These are phyloP conservation scores for Juglanconis juglandina DNA, from an alignment of 2,329 filamentous ascomycete species.

Conservation along the genomic window DNA sequence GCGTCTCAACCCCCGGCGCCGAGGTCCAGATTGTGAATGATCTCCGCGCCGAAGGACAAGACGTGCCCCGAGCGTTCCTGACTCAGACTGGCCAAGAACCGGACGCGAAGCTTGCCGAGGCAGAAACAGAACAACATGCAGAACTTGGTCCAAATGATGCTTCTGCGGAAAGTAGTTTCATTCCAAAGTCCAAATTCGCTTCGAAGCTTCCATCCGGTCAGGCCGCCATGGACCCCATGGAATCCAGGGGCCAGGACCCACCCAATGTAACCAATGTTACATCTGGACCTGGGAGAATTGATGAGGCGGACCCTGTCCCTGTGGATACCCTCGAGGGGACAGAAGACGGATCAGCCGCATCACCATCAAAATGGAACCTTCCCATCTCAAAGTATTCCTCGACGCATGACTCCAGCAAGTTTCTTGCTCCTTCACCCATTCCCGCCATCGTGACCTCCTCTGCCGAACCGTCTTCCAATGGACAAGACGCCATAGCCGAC, in stretches of 20 bases:
- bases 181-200: conserved; percentile 27
- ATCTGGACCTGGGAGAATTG: conserved; percentile 18
- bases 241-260: conserved; percentile 15
- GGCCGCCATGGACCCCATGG: conserved; percentile 17
- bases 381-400: conserved; percentile 42
- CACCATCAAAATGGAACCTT: conserved; percentile 22
- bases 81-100: conserved; percentile 11
- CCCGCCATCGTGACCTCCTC: conserved; percentile 19
- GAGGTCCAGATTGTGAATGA: not conserved
- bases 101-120: conserved; percentile 1
- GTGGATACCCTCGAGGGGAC: conserved; percentile 18
- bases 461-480: conserved; percentile 15
- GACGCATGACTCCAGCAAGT: conserved; percentile 32
- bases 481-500: conserved; percentile 18
- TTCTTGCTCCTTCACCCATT: conserved; percentile 18
- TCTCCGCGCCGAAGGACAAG: conserved; percentile 7
- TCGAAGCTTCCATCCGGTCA: conserved; percentile 16
- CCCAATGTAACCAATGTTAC: conserved; percentile 19
- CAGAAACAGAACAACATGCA: conserved; percentile 1
- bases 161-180: conserved; percentile 13
- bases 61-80: conserved; percentile 8
- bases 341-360: conserved; percentile 18
- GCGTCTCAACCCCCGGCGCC: conserved; percentile 1
- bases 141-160: conserved; percentile 2
- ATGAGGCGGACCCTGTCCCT: conserved; percentile 18